Conservation (phyloP, 441 rosid species). For the Eruca vesicaria region DNA sequence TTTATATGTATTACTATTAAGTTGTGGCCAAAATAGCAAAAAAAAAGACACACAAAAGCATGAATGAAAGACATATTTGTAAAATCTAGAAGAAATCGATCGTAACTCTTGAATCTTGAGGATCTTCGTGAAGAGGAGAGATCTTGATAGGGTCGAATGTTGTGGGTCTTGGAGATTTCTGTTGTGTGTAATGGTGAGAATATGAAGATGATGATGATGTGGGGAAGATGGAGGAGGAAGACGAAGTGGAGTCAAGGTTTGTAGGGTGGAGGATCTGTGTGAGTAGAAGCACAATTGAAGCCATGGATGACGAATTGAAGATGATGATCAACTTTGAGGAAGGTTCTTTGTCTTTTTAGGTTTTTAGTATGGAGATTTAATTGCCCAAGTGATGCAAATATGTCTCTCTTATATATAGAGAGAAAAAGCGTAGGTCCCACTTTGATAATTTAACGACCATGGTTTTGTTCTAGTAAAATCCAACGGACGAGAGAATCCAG, state of each 20-base stretch:
- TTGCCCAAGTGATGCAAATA: not conserved
- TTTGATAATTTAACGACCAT: not conserved
- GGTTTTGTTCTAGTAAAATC: constrained; percentile 10
- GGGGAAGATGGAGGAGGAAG: constrained; percentile 11
- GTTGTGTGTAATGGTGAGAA: constrained; percentile 10
- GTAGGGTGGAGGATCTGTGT: constrained; percentile 33
- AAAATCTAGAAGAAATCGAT: constrained; percentile 17
- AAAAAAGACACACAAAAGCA: not conserved
- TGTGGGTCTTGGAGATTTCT: constrained; percentile 2
- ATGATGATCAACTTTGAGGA: not conserved
- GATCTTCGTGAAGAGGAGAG: constrained; percentile 29
- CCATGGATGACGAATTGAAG: constrained; percentile 29
- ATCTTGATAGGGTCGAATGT: constrained; percentile 19
- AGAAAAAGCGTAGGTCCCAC: not conserved
- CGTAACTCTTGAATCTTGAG: constrained; percentile 37
- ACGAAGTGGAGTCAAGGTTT: constrained; percentile 5
- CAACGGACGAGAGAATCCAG: constrained; percentile 6
- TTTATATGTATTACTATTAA: not conserved
- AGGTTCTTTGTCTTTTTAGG: constrained; percentile 6
- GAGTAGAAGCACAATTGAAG: constrained; percentile 36
- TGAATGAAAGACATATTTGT: not conserved
- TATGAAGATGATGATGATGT: not conserved
- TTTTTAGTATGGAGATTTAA: not conserved
- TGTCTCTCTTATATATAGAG: not conserved
- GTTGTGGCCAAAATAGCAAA: not conserved